A percentile compares a stretch with the other conserved stretches of the same genome.
phyloP scores from a whole-genome alignment of 73 alveolate genomes.

The Tetrahymena malaccensis region DNA sequence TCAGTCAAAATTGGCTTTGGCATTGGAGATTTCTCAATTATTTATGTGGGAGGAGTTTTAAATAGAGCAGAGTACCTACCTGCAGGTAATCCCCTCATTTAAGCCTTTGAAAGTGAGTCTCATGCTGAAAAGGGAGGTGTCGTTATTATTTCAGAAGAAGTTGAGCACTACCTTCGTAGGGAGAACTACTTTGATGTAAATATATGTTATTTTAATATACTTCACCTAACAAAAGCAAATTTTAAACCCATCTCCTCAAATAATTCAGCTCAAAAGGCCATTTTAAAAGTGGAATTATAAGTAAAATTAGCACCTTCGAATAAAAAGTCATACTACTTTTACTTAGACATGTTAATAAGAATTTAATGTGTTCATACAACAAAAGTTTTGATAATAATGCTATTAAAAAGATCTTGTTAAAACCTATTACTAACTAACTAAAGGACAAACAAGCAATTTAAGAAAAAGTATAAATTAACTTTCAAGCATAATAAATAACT shows the following conservation, averaged over 20 bases:
- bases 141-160: constrained; percentile 75
- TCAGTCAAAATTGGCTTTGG: constrained; percentile 77
- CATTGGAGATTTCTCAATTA: constrained; percentile 81
- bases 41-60: constrained; percentile 92
- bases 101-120: constrained; percentile 82
- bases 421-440: neutral
- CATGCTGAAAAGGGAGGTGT: constrained; percentile 86
- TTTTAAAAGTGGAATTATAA: no score
- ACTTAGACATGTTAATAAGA: neutral
- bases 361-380: no score
- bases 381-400: neutral
- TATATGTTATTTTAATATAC: neutral
- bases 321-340: neutral
- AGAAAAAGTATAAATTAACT: neutral
- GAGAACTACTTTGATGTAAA: neutral
- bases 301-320: no score
- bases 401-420: neutral
- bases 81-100: constrained; percentile 82
- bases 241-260: no score
- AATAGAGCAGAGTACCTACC: constrained; percentile 87
- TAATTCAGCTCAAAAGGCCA: no score
- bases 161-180: constrained; percentile 48
- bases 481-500: no score
- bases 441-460: neutral
- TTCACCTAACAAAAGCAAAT: neutral